Conservation (phyloP, 2,329 filamentous ascomycete genomes). For the Apiospora saccharicola region DNA sequence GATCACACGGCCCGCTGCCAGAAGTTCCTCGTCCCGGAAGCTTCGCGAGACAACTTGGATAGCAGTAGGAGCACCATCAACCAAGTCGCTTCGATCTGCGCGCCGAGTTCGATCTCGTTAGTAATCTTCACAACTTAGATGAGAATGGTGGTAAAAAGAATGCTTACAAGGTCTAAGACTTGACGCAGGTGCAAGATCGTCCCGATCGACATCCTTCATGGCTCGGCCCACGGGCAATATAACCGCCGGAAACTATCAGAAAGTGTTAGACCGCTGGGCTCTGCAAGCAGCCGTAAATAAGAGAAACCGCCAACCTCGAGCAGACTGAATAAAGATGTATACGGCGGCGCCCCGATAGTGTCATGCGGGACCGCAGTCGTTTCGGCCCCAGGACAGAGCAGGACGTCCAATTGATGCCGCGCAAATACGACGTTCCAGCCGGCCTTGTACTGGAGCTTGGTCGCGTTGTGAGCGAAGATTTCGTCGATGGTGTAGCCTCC, state of each 20-base stretch:
- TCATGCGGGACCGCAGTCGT: not conserved
- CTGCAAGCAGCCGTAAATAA: not conserved
- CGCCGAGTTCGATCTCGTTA: not conserved
- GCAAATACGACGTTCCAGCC: not conserved
- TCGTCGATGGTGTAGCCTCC: not conserved
- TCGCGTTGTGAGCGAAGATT: not conserved
- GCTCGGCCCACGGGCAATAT: not conserved
- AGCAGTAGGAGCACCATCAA: not conserved
- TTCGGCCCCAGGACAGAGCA: not conserved
- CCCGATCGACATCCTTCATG: not conserved
- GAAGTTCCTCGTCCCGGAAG: not conserved
- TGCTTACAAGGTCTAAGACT: not conserved
- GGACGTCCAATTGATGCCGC: not conserved
- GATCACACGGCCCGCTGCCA: not conserved
- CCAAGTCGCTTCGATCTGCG: not conserved
- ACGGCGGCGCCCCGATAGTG: not conserved
- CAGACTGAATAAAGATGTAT: not conserved
- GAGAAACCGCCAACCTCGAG: not conserved
- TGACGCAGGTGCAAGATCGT: not conserved
- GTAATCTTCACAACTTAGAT: not conserved
- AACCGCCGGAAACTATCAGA: not conserved
- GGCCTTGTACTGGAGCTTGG: not conserved
- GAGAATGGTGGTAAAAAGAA: not conserved
- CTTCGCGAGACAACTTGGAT: not conserved
- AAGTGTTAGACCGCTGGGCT: not conserved